Evolutionary conservation across 116 monocot genomes (phyloP).

Genomic region (Iris pallida): DNA sequence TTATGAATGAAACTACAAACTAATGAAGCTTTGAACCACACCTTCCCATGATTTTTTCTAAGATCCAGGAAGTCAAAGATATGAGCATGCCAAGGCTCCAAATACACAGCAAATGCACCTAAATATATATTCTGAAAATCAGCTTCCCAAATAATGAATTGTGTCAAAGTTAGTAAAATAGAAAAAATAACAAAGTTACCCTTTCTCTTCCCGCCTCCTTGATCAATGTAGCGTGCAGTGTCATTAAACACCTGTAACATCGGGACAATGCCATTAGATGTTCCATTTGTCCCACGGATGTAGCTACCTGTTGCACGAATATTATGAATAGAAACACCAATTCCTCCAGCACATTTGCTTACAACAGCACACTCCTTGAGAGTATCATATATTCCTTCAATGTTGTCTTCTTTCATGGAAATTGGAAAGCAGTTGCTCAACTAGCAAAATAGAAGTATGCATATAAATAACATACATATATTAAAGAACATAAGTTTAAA

Average conservation of each 20-base stretch:
- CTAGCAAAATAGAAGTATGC: conserved; percentile 29
- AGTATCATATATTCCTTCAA: conserved; percentile 98
- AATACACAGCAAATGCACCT: conserved; percentile 98
- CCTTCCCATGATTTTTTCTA: conserved; percentile 98
- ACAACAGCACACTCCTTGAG: conserved; percentile 94
- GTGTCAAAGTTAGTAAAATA: neutral
- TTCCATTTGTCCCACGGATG: conserved; percentile 94
- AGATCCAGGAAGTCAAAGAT: conserved; percentile 95
- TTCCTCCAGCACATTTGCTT: conserved; percentile 97
- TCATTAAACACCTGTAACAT: conserved; percentile 98
- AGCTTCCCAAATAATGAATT: neutral
- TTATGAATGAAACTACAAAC: no score
- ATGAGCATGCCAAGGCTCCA: conserved; percentile 99
- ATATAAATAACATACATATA: neutral
- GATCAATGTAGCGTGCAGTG: conserved; percentile 97
- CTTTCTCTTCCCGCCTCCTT: conserved; percentile 97
- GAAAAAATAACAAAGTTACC: conserved; percentile 31
- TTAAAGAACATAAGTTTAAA: conserved; percentile 4
- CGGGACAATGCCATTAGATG: conserved; percentile 95
- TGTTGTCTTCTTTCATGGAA: conserved; percentile 98
- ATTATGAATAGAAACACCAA: conserved; percentile 96
- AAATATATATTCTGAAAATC: conserved; percentile 3
- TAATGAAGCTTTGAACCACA: conserved; percentile 8
- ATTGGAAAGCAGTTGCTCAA: conserved; percentile 91
- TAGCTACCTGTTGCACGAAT: conserved; percentile 92